These are phyloP conservation scores for Apiospora hydei DNA, from an alignment of 2,329 filamentous ascomycete genomes.

Conservation along the genomic window DNA sequence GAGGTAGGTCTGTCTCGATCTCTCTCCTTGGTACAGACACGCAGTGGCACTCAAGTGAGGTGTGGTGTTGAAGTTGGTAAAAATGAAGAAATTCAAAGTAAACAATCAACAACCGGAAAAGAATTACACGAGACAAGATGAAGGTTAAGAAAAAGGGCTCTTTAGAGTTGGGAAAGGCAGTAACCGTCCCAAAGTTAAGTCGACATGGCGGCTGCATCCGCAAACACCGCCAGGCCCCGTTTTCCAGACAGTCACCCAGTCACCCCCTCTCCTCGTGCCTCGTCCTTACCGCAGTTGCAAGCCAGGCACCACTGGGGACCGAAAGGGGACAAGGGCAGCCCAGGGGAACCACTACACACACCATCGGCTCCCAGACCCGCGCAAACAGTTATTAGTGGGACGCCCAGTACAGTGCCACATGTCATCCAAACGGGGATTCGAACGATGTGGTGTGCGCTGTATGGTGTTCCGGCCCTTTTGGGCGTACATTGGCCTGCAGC, in stretches of 20 bases:
- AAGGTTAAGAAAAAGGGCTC: constrained; percentile 15
- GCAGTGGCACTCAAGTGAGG: constrained; percentile 9
- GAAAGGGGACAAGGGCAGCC: not conserved
- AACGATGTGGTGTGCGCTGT: constrained; percentile 42
- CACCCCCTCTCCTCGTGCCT: not conserved
- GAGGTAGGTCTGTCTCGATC: not conserved
- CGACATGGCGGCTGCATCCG: constrained; percentile 23
- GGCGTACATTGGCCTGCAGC: constrained; percentile 37
- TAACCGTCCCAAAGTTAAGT: constrained; percentile 22
- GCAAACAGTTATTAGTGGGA: constrained; percentile 23
- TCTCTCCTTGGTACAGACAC: not conserved
- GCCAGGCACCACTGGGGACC: constrained; percentile 24
- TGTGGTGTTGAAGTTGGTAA: not conserved
- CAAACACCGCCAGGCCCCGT: constrained; percentile 19
- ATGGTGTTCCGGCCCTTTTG: constrained; percentile 36
- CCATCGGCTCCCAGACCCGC: constrained; percentile 29
- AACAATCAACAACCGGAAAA: constrained; percentile 20
- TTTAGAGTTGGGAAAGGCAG: constrained; percentile 23
- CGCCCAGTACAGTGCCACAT: constrained; percentile 39
- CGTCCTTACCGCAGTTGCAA: constrained; percentile 22
- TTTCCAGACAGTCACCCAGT: constrained; percentile 5
- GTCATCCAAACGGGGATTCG: constrained; percentile 38
- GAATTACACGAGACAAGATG: constrained; percentile 18
- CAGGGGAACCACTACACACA: constrained; percentile 18
- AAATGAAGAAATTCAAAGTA: constrained; percentile 10